Evolutionary conservation across 345 rosid genomes (phyloP).

Genomic region (Trapa bicornis): DNA sequence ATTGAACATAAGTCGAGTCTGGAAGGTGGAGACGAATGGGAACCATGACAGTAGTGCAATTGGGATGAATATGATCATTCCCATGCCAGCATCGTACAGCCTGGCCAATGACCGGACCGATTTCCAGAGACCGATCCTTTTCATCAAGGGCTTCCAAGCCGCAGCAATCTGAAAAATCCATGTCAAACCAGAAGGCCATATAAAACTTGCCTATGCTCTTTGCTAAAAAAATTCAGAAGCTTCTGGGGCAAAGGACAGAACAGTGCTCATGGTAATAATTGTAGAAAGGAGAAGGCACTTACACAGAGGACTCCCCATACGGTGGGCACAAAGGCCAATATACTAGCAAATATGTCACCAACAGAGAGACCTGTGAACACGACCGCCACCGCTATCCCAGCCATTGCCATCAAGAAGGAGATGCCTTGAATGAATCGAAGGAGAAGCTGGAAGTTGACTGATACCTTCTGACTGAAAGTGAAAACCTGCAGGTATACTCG

Average conservation of each 20-base stretch:
- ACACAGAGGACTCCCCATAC: slow-evolving; percentile 94
- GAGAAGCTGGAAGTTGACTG: slow-evolving; percentile 88
- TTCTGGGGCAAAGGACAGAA: background rate
- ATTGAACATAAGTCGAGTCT: slow-evolving; percentile 93
- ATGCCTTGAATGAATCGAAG: slow-evolving; percentile 83
- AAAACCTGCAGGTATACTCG: slow-evolving; percentile 41
- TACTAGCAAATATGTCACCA: slow-evolving; percentile 61
- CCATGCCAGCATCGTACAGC: slow-evolving; percentile 87
- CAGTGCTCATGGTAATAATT: background rate
- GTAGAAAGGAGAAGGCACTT: slow-evolving; percentile 16
- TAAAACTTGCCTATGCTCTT: too few species aligned
- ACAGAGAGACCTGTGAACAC: slow-evolving; percentile 32
- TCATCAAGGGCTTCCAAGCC: slow-evolving; percentile 85
- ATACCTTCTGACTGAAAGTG: slow-evolving; percentile 93
- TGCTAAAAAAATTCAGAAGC: too few species aligned
- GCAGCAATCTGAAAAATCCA: slow-evolving; percentile 54
- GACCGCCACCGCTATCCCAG: slow-evolving; percentile 61
- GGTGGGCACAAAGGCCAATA: slow-evolving; percentile 81
- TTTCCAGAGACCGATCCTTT: slow-evolving; percentile 70
- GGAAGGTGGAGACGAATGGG: slow-evolving; percentile 94
- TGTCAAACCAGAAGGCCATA: background rate
- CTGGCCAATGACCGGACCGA: slow-evolving; percentile 80
- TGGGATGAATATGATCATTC: slow-evolving; percentile 82
- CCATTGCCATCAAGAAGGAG: slow-evolving; percentile 56
- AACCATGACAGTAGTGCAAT: slow-evolving; percentile 85